Evolutionary conservation across 495 filamentous ascomycete genomes (phyloP).

Genomic region (Aspergillus incahuasiensis): DNA sequence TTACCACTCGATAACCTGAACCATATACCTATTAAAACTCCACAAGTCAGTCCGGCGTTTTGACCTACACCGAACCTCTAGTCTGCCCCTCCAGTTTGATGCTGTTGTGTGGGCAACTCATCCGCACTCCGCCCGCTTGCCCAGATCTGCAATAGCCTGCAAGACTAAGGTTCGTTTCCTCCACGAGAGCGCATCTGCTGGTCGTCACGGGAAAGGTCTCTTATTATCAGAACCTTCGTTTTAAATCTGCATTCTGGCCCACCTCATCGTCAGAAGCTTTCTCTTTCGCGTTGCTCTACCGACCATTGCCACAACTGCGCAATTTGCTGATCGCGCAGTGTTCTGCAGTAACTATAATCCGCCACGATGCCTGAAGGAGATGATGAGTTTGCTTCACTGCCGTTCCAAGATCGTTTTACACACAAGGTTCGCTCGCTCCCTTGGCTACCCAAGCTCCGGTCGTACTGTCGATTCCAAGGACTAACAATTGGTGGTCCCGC

Average conservation of each 20-base stretch:
- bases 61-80: background rate
- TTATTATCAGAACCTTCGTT: background rate
- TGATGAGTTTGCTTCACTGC: slow-evolving; percentile 79
- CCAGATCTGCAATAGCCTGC: slow-evolving; percentile 22
- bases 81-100: background rate
- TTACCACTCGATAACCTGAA: background rate
- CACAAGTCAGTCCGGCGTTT: background rate
- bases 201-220: background rate
- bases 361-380: slow-evolving; percentile 53
- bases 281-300: background rate
- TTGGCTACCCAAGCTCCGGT: background rate
- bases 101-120: slow-evolving; percentile 6
- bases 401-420: slow-evolving; percentile 74
- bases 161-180: slow-evolving; percentile 17
- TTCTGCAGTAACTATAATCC: slow-evolving; percentile 9
- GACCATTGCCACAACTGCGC: background rate
- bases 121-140: slow-evolving; percentile 13
- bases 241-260: background rate
- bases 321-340: background rate
- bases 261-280: background rate
- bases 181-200: background rate
- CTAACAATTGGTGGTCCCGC: slow-evolving; percentile 18
- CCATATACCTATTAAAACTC: background rate
- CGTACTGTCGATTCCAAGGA: background rate
- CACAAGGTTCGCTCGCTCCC: slow-evolving; percentile 64